phyloP scores from a whole-genome alignment of 306 rosid species.

The Vigna mungo region DNA sequence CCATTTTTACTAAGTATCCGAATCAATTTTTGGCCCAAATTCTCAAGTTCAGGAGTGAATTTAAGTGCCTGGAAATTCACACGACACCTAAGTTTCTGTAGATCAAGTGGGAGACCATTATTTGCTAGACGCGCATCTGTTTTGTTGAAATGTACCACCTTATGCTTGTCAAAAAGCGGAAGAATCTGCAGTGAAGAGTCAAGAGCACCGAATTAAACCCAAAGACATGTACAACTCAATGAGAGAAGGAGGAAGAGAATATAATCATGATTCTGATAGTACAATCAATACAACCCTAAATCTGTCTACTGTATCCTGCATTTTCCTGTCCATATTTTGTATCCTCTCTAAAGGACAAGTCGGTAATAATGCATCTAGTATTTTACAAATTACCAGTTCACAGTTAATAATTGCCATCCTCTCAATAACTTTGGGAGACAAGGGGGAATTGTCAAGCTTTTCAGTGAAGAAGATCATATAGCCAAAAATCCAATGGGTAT shows the following conservation, averaged over 20 bases:
- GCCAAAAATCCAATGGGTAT: not conserved
- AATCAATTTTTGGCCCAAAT: constrained; percentile 78
- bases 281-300: constrained; percentile 8
- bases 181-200: constrained; percentile 72
- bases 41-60: constrained; percentile 90
- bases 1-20: constrained; percentile 77
- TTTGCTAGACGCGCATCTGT: constrained; percentile 96
- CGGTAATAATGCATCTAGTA: not conserved
- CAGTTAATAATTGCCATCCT: not conserved
- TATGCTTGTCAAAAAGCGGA: constrained; percentile 77
- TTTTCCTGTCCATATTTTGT: not conserved
- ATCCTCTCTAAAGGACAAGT: not conserved
- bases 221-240: constrained; percentile 1
- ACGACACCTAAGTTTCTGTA: constrained; percentile 91
- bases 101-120: constrained; percentile 75
- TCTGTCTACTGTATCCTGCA: constrained; percentile 9
- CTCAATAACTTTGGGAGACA: not conserved
- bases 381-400: constrained; percentile 1
- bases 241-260: constrained; percentile 43
- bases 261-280: constrained; percentile 6
- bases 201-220: constrained; percentile 44
- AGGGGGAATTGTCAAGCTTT: not conserved
- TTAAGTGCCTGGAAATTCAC: constrained; percentile 91
- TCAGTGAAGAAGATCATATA: not conserved
- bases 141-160: constrained; percentile 88